Percentiles rank a stretch among this genome's conserved stretches.
Evolutionary conservation across 192 early-diverging fungal genomes (phyloP).

Genomic region (Coemansia javaensis): DNA sequence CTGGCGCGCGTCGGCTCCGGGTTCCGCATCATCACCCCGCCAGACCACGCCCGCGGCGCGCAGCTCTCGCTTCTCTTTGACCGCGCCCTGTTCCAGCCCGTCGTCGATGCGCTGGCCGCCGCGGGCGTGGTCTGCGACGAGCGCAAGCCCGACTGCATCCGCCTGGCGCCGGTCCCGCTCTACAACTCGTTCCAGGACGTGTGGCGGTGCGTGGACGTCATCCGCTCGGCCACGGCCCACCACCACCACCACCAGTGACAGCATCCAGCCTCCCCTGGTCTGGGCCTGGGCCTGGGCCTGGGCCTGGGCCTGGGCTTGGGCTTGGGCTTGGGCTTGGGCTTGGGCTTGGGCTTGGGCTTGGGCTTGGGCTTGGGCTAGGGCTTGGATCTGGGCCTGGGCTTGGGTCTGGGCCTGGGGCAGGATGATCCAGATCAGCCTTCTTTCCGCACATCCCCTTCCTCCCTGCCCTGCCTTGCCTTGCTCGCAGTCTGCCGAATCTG

Average conservation of each 20-base stretch:
- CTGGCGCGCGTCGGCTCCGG: slow-evolving; percentile 21
- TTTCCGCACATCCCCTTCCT: too few species aligned
- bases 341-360: too few species aligned
- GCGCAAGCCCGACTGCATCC: slow-evolving; percentile 84
- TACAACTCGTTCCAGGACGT: slow-evolving; percentile 89
- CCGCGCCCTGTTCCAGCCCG: slow-evolving; percentile 40
- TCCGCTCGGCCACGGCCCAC: slow-evolving; percentile 20
- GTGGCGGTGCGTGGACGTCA: slow-evolving; percentile 55
- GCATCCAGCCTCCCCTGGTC: too few species aligned
- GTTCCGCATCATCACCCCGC: slow-evolving; percentile 76
- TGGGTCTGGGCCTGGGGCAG: too few species aligned
- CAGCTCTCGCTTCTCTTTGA: slow-evolving; percentile 76
- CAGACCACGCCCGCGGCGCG: slow-evolving; percentile 68
- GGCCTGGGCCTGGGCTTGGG: too few species aligned
- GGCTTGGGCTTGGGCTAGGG: too few species aligned
- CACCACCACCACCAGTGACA: background rate
- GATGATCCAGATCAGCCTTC: too few species aligned
- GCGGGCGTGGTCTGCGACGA: slow-evolving; percentile 81
- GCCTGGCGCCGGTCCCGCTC: slow-evolving; percentile 84
- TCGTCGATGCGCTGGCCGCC: slow-evolving; percentile 58
- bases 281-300: too few species aligned
- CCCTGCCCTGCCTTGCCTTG: too few species aligned
- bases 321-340: too few species aligned
- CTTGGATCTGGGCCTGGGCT: too few species aligned
- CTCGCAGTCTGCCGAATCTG: too few species aligned